Evolutionary conservation across 345 rosid genomes (phyloP).

Genomic region (Viola odorata): DNA sequence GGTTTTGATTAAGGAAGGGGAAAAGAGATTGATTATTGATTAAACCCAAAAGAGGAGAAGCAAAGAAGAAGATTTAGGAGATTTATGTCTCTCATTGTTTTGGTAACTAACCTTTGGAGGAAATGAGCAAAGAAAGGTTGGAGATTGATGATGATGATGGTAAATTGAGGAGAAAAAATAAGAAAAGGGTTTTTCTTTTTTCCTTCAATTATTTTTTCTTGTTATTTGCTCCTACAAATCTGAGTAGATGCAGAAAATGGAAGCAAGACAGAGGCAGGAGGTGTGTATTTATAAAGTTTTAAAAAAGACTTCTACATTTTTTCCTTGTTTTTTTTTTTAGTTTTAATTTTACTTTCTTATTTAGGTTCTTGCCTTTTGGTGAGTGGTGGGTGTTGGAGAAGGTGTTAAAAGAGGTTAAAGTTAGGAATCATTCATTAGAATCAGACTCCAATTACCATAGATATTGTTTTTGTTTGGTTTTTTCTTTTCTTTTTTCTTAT

Average conservation of each 20-base stretch:
- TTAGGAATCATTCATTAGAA: slow-evolving; percentile 24
- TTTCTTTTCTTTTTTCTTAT: neutral
- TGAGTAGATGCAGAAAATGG: slow-evolving; percentile 36
- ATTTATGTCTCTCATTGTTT: slow-evolving; percentile 26
- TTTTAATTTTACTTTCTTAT: neutral
- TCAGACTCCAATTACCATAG: slow-evolving; percentile 31
- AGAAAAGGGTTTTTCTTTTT: slow-evolving; percentile 17
- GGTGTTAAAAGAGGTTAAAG: slow-evolving; percentile 27
- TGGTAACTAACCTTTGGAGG: slow-evolving; percentile 38
- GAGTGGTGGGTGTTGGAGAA: slow-evolving; percentile 18
- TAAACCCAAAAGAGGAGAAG: slow-evolving; percentile 37
- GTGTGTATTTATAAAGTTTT: slow-evolving; percentile 34
- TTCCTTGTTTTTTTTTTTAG: neutral
- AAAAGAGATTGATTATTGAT: slow-evolving; percentile 5
- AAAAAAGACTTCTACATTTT: neutral
- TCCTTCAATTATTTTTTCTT: slow-evolving; percentile 11
- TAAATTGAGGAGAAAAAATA: slow-evolving; percentile 14
- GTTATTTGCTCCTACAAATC: slow-evolving; percentile 27
- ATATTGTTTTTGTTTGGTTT: neutral
- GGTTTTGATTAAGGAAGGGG: no score
- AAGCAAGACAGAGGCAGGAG: slow-evolving; percentile 22
- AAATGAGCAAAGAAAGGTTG: slow-evolving; percentile 11
- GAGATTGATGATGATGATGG: neutral
- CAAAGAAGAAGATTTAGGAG: slow-evolving; percentile 23
- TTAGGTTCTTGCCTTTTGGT: neutral